phyloP scores from a whole-genome alignment of 139 green algal species.

The Tetradesmus lagerheimii region DNA sequence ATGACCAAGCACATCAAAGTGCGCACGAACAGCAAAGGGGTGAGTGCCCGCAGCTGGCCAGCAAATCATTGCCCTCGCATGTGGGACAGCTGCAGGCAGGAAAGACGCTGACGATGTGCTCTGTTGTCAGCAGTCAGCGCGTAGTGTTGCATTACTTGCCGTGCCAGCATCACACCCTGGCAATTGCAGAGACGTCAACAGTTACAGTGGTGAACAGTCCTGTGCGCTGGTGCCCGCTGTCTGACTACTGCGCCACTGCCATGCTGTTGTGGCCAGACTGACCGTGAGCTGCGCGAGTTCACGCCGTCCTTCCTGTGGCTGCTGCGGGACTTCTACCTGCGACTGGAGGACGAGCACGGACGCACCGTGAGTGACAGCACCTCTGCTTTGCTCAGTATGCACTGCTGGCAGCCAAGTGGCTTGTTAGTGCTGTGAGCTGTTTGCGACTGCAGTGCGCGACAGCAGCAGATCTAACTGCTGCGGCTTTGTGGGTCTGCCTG shows the following conservation, averaged over 20 bases:
- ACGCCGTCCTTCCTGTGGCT: conserved; percentile 96
- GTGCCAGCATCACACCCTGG: no score
- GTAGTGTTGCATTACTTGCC: no score
- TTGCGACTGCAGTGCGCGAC: no score
- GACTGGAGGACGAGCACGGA: conserved; percentile 77
- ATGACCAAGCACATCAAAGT: conserved; percentile 94
- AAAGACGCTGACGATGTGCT: no score
- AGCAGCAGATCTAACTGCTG: neutral
- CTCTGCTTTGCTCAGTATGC: neutral
- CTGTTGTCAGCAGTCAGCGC: no score
- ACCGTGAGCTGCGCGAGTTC: conserved; percentile 74
- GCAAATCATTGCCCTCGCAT: neutral
- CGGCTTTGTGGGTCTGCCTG: neutral
- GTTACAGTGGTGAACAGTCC: no score
- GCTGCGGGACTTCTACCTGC: conserved; percentile 97
- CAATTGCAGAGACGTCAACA: no score
- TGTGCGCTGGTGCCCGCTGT: no score
- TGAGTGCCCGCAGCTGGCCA: neutral
- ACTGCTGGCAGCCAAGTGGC: neutral
- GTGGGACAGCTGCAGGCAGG: neutral
- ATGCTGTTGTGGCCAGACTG: neutral
- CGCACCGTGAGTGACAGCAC: neutral
- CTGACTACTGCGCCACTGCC: neutral
- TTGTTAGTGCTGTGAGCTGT: neutral
- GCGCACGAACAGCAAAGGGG: conserved; percentile 54